Conservation (phyloP, 78 protist genomes). For the Creolimax fragrantissima region DNA sequence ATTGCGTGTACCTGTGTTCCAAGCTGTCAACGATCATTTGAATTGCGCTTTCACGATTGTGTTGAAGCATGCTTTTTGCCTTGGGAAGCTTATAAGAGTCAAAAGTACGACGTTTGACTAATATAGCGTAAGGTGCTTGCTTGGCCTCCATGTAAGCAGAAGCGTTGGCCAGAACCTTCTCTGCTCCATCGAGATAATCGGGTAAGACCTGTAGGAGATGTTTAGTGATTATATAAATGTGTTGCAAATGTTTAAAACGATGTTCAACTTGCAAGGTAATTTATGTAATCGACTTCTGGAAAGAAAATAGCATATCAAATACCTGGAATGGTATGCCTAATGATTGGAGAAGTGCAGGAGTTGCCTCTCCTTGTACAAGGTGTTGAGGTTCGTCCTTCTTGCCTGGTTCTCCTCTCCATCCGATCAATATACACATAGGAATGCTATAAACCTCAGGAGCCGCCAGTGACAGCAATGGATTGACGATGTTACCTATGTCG, state of each 20-base stretch:
- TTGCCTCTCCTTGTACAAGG: constrained; percentile 41
- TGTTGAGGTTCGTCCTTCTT: constrained; percentile 61
- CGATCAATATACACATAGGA: constrained; percentile 35
- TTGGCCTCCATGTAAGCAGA: constrained; percentile 24
- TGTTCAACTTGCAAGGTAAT: too few species aligned
- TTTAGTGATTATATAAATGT: not conserved
- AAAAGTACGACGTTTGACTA: constrained; percentile 46
- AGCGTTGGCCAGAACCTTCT: constrained; percentile 12
- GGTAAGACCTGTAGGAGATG: constrained; percentile 16
- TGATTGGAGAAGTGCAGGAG: constrained; percentile 28
- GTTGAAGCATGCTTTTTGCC: not conserved
- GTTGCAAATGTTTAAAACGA: not conserved
- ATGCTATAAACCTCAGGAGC: constrained; percentile 34
- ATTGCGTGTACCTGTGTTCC: not conserved
- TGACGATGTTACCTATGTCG: constrained; percentile 41
- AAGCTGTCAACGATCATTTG: constrained; percentile 11
- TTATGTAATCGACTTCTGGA: too few species aligned
- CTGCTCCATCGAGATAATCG: constrained; percentile 33
- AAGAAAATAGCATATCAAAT: not conserved
- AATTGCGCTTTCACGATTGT: constrained; percentile 44
- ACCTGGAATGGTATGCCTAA: constrained; percentile 29
- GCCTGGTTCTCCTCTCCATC: constrained; percentile 58
- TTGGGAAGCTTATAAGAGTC: constrained; percentile 6
- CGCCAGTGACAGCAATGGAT: constrained; percentile 39
- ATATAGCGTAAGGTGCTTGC: constrained; percentile 30